A percentile compares a stretch with the other conserved stretches of the same genome.
Conservation (phyloP, 2,329 filamentous ascomycete genomes). For the Thielaviopsis euricoi region DNA sequence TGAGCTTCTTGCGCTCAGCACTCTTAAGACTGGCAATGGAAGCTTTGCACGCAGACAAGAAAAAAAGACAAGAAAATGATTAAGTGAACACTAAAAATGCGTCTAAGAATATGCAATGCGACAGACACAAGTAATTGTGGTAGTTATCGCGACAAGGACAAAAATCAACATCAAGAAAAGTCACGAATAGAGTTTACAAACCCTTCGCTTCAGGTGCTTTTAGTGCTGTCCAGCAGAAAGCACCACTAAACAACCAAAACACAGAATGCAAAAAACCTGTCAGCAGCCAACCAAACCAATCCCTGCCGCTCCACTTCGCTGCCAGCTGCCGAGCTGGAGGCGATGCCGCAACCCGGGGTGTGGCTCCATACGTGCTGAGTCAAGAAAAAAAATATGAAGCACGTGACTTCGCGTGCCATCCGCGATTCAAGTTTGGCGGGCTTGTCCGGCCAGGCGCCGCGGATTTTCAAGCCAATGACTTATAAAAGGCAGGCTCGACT, state of each 20-base stretch:
- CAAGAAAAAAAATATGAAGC: background rate
- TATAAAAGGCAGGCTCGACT: background rate
- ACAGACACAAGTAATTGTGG: background rate
- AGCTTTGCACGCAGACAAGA: background rate
- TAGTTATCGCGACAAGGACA: background rate
- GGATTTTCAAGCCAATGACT: background rate
- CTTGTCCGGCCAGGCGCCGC: background rate
- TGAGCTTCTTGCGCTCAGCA: background rate
- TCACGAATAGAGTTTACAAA: background rate
- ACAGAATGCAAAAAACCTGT: background rate
- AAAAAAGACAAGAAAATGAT: background rate
- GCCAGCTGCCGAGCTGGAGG: slow-evolving; percentile 1
- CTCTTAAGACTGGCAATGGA: background rate
- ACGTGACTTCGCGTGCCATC: slow-evolving; percentile 5
- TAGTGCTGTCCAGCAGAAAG: background rate
- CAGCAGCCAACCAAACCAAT: slow-evolving; percentile 1
- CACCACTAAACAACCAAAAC: background rate
- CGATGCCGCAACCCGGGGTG: background rate
- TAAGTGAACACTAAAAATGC: background rate
- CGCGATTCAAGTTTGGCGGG: background rate
- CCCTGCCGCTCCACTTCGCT: background rate
- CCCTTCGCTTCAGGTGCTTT: background rate
- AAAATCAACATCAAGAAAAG: background rate
- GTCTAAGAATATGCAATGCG: background rate
- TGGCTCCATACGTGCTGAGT: background rate